A percentile compares a stretch with the other conserved stretches of the same genome.
Evolutionary conservation across 768 basidiomycete species (phyloP).

Genomic region (Podaxis carcinomalis): DNA sequence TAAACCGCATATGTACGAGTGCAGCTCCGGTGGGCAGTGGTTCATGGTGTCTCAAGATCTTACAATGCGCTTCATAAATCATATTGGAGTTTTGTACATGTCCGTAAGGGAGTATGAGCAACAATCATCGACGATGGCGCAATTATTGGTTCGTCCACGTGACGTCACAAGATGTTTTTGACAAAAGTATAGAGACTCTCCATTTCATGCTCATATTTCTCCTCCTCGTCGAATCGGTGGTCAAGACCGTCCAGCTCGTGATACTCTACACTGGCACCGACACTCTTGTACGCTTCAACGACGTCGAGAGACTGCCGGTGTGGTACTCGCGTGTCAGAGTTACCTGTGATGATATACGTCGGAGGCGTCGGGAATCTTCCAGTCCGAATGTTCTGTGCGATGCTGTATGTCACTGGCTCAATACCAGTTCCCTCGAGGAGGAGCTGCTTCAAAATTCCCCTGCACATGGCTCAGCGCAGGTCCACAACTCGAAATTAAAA

Average conservation of each 20-base stretch:
- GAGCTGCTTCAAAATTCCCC: conserved; percentile 25
- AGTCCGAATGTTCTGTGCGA: conserved; percentile 24
- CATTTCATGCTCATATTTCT: conserved; percentile 25
- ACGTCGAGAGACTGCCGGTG: conserved; percentile 29
- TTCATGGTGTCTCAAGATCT: conserved; percentile 22
- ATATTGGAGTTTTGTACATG: not conserved
- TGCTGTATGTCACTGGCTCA: conserved; percentile 22
- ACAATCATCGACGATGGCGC: conserved; percentile 11
- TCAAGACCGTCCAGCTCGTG: conserved; percentile 29
- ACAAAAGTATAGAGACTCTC: conserved; percentile 30
- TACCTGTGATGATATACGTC: conserved; percentile 32
- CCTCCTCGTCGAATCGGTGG: conserved; percentile 30
- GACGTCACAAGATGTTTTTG: conserved; percentile 1
- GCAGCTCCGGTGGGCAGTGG: conserved; percentile 38
- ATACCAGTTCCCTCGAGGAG: conserved; percentile 30
- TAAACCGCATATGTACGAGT: conserved; percentile 38
- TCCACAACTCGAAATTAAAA: not conserved
- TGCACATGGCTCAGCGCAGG: conserved; percentile 6
- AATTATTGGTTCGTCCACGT: conserved; percentile 6
- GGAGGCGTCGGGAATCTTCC: conserved; percentile 24
- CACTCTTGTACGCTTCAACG: conserved; percentile 22
- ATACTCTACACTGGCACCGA: conserved; percentile 22
- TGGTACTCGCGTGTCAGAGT: conserved; percentile 30
- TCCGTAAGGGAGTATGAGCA: conserved; percentile 2
- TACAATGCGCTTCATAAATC: not conserved